Evolutionary conservation across 257 asterid genomes (phyloP).

Genomic region (Linderniella brevidens): DNA sequence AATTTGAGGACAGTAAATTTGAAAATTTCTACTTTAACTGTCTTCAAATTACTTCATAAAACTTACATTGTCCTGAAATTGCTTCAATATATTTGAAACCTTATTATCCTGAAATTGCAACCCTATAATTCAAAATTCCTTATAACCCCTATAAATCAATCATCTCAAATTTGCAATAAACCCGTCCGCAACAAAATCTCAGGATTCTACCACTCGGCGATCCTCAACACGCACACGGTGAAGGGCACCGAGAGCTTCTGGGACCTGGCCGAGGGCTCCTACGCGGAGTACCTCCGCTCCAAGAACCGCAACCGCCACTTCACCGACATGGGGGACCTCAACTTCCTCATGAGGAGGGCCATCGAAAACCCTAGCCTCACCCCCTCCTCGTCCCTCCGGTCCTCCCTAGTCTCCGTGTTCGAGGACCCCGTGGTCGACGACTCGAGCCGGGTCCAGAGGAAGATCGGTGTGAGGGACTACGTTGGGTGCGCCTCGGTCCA

Average conservation of each 20-base stretch:
- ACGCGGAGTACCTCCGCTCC: slow-evolving; percentile 19
- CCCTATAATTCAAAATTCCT: no score
- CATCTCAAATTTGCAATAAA: not conserved
- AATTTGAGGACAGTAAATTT: no score
- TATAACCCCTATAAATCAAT: not conserved
- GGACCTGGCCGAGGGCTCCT: slow-evolving; percentile 29
- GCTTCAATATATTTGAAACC: no score
- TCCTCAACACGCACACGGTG: slow-evolving; percentile 34
- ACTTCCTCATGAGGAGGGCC: slow-evolving; percentile 49
- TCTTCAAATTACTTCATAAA: no score
- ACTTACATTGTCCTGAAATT: no score
- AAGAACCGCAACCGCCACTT: slow-evolving; percentile 42
- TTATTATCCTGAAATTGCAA: no score
- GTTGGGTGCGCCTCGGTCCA: slow-evolving; percentile 54
- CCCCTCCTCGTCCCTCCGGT: slow-evolving; percentile 32
- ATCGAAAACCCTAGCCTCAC: slow-evolving; percentile 46
- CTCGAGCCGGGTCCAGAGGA: slow-evolving; percentile 12
- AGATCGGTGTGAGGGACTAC: slow-evolving; percentile 41
- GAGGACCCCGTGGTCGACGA: slow-evolving; percentile 54
- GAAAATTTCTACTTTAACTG: no score
- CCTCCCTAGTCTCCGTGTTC: slow-evolving; percentile 41
- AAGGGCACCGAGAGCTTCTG: slow-evolving; percentile 30
- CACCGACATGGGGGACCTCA: slow-evolving; percentile 56
- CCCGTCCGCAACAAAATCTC: slow-evolving; percentile 3
- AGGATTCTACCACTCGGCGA: slow-evolving; percentile 51